These are phyloP conservation scores for Fraxinus cuspidata DNA, from an alignment of 257 asterid genomes.

Conservation along the genomic window DNA sequence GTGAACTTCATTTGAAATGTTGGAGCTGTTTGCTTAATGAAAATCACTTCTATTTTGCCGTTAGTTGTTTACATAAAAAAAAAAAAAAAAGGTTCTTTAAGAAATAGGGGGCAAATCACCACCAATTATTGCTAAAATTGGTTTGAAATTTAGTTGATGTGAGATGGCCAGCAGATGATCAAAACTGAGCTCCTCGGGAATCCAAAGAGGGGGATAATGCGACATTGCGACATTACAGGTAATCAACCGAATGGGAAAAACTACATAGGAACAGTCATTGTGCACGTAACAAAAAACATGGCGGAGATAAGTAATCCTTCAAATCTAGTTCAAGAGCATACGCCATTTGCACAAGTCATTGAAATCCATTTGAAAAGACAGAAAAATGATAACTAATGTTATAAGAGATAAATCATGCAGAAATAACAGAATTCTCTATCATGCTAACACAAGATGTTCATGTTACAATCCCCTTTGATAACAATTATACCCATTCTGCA, in stretches of 20 bases:
- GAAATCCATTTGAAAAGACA: not conserved
- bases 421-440: conserved; percentile 5
- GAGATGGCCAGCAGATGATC: no score
- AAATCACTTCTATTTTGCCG: no score
- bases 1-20: not conserved
- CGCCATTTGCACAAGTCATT: not conserved
- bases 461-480: conserved; percentile 19
- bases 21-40: not conserved
- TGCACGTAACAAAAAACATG: not conserved
- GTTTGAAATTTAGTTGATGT: no score
- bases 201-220: no score
- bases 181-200: not conserved
- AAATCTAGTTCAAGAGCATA: not conserved
- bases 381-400: not conserved
- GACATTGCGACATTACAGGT: not conserved
- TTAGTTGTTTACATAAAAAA: no score
- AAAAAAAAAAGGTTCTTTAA: no score
- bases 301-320: not conserved
- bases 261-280: not conserved
- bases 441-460: conserved; percentile 11
- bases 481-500: conserved; percentile 6
- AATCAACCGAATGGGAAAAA: not conserved
- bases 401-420: not conserved
- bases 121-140: no score
- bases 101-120: no score